Conservation (phyloP, 2,329 filamentous ascomycete species). For the Hypomyces rosellus region DNA sequence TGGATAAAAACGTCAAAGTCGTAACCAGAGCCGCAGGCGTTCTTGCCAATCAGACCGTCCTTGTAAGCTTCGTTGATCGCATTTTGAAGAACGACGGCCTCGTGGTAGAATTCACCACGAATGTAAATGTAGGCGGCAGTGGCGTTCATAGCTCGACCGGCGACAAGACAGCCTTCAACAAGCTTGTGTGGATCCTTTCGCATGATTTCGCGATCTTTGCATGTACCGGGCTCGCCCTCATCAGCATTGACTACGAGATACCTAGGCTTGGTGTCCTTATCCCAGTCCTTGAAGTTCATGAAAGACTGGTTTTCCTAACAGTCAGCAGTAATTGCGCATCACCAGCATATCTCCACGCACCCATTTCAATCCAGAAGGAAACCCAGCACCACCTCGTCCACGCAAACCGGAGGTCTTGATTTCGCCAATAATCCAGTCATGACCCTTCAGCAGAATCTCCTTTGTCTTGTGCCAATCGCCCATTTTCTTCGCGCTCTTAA, state of each 20-base stretch:
- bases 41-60: constrained; percentile 93
- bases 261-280: constrained; percentile 91
- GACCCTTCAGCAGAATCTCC: constrained; percentile 93
- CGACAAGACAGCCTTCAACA: constrained; percentile 91
- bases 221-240: constrained; percentile 96
- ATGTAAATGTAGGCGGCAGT: constrained; percentile 99
- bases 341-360: constrained; percentile 44
- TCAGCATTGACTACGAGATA: constrained; percentile 98
- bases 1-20: constrained; percentile 97
- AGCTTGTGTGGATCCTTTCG: constrained; percentile 99
- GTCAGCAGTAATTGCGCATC: neutral
- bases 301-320: constrained; percentile 61
- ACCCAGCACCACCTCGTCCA: constrained; percentile 94
- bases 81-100: constrained; percentile 85
- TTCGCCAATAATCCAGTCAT: constrained; percentile 98
- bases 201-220: constrained; percentile 99
- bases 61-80: constrained; percentile 98
- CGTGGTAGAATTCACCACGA: constrained; percentile 94
- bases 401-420: constrained; percentile 94
- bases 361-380: constrained; percentile 98
- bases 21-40: constrained; percentile 93
- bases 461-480: constrained; percentile 99
- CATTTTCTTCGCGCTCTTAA: constrained; percentile 95
- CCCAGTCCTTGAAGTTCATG: constrained; percentile 99
- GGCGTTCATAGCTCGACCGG: constrained; percentile 97